phyloP scores from a whole-genome alignment of 805 yeast genomes.

The Maudiozyma saulgeensis region DNA sequence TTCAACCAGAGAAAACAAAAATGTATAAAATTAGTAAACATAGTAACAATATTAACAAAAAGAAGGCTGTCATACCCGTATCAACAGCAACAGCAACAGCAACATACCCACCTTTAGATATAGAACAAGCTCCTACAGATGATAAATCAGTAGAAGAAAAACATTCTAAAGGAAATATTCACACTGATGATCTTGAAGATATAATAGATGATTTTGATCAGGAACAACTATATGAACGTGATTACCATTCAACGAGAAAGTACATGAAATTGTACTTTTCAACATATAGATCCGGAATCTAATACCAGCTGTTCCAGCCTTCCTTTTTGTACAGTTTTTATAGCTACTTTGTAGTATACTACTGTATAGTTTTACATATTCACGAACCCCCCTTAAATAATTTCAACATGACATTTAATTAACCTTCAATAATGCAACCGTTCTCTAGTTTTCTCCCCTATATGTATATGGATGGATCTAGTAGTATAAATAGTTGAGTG shows the following conservation, averaged over 20 bases:
- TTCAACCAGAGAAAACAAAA: neutral
- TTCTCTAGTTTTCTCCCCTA: too few species aligned
- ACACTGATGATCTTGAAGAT: neutral
- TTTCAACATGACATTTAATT: too few species aligned
- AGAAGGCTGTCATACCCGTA: neutral
- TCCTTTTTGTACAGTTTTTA: neutral
- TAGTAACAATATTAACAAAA: neutral
- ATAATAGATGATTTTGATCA: neutral
- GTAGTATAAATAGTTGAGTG: too few species aligned
- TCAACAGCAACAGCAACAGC: too few species aligned
- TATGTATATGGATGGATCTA: too few species aligned
- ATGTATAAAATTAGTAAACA: neutral
- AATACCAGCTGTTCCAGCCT: neutral
- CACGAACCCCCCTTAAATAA: too few species aligned
- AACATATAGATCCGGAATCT: neutral
- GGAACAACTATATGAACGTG: constrained; percentile 1
- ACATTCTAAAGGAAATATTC: neutral
- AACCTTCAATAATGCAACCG: too few species aligned
- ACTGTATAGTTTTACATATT: too few species aligned
- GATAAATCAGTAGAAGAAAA: neutral
- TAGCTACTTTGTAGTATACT: too few species aligned
- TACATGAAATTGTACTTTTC: constrained; percentile 1
- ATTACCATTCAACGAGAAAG: neutral
- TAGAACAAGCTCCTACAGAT: constrained; percentile 1
- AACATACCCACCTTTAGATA: constrained; percentile 1